Evolutionary conservation across 1,284 basidiomycete genomes (phyloP), one percentile per base, ranked within the genome.

Genomic region (Apiotrichum gracile): DNA sequence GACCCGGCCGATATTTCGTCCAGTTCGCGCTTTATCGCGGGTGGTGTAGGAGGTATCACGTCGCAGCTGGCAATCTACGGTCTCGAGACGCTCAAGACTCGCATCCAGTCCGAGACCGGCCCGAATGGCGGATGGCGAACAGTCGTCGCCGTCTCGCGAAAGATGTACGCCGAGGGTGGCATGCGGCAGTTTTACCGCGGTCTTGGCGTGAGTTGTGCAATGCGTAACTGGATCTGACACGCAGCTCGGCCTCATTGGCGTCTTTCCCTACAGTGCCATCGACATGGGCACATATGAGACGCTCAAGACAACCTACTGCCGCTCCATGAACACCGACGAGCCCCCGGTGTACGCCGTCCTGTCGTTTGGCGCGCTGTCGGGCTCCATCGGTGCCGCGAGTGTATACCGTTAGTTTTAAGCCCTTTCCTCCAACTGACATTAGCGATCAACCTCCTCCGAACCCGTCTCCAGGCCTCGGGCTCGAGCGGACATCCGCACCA

Each of bases 201-300:
- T 49, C 74, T 98, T 58, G 82, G 84, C 35, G 92, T 92, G 73
- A 72, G 87, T 79, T 47, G 14, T 13, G 8, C 33, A 21, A 10
- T 42, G 16, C 21, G 31, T 33, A 42, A 14, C 17, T 24, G 43
- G 37, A n/a, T 17, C 31, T 27, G 47, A 6, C 40, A 33, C 5
- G 4, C 57, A 92, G 89, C 87, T 92, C 61, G 91, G 90, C 46
- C 80, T 93, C 37, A 70, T 92, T 56, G 91, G 91, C 33, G 90
- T 93, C 37, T 93, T 93, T 75, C 91, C 88, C 78, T 91, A 81
- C 58, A 74, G 86, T 21, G 91, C 91, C 9, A 94, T 94, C 60
- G 91, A 94, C 73, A 92, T 94, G 91, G 89, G 87, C 65, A 91
- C 91, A 1, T 94, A 92, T 55, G 91, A 94, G 76, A 88, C 88